Percentiles rank a stretch among this genome's conserved stretches.
Evolutionary conservation across 306 rosid species (phyloP).

Genomic region (Crataegus laevigata): DNA sequence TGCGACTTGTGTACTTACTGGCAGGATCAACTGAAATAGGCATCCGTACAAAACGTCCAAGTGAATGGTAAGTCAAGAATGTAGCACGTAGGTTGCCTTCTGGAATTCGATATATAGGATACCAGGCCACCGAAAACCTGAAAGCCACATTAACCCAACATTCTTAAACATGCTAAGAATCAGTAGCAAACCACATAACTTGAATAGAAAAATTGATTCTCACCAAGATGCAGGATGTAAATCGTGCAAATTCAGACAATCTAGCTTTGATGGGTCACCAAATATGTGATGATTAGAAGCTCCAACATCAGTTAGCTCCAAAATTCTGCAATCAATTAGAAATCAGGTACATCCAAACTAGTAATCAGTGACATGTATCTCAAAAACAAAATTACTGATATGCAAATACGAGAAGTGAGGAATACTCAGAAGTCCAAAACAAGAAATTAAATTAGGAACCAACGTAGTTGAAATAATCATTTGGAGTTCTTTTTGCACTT

Average conservation of each 20-base stretch:
- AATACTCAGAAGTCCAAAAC: neutral
- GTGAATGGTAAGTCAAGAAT: conserved; percentile 24
- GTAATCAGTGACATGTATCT: neutral
- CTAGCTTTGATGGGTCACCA: conserved; percentile 9
- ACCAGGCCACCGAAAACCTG: conserved; percentile 22
- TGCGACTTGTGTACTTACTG: neutral
- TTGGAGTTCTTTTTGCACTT: neutral
- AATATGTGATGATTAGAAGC: neutral
- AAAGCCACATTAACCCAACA: neutral
- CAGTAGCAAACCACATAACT: neutral
- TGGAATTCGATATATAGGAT: conserved; percentile 22
- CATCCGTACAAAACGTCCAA: conserved; percentile 10
- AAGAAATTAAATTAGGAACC: neutral
- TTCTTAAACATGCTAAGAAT: neutral
- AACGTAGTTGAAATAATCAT: neutral
- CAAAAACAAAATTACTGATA: neutral
- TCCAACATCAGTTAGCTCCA: conserved; percentile 6
- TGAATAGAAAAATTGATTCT: neutral
- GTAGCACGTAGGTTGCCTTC: conserved; percentile 10
- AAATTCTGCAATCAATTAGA: conserved; percentile 12
- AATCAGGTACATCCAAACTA: neutral
- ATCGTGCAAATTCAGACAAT: conserved; percentile 6
- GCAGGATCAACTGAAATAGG: neutral
- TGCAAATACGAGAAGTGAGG: neutral
- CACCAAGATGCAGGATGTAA: conserved; percentile 16